phyloP scores from a whole-genome alignment of 768 basidiomycete genomes.

The Phylloporus scabripes region DNA sequence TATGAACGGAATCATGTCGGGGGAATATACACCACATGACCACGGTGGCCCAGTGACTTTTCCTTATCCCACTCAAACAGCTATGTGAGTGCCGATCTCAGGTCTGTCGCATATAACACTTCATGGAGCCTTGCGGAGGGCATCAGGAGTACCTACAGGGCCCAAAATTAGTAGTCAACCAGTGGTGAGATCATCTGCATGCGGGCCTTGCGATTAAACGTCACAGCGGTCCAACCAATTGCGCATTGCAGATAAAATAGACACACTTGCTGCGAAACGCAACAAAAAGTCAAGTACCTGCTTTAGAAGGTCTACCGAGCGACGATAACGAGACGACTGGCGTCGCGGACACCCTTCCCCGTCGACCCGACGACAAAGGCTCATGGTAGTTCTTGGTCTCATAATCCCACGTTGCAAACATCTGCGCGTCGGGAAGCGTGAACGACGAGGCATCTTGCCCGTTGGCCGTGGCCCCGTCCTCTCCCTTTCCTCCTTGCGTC shows the following conservation, averaged over 20 bases:
- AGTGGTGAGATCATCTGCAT: too few relatives aligned
- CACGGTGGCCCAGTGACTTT: background rate
- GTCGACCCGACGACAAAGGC: constrained; percentile 28
- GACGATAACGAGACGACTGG: constrained; percentile 20
- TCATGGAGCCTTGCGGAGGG: constrained; percentile 91
- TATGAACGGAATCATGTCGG: background rate
- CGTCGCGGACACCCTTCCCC: constrained; percentile 18
- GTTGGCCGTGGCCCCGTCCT: constrained; percentile 15
- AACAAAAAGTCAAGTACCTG: constrained; percentile 10
- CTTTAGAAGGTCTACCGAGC: constrained; percentile 20
- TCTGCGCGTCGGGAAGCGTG: constrained; percentile 41
- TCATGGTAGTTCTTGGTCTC: constrained; percentile 41
- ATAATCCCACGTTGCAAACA: constrained; percentile 48
- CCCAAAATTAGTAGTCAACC: constrained; percentile 73
- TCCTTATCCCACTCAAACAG: background rate
- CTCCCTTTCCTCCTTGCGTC: constrained; percentile 19
- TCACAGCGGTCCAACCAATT: background rate
- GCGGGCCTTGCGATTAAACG: too few relatives aligned
- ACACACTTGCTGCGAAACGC: background rate
- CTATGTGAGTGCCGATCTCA: too few relatives aligned
- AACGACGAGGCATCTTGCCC: constrained; percentile 28
- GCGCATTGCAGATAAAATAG: background rate
- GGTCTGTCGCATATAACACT: constrained; percentile 35
- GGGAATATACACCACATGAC: background rate
- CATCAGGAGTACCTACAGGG: constrained; percentile 71